These are phyloP conservation scores for Collybia sordida DNA, from an alignment of 768 basidiomycete species.

Conservation along the genomic window DNA sequence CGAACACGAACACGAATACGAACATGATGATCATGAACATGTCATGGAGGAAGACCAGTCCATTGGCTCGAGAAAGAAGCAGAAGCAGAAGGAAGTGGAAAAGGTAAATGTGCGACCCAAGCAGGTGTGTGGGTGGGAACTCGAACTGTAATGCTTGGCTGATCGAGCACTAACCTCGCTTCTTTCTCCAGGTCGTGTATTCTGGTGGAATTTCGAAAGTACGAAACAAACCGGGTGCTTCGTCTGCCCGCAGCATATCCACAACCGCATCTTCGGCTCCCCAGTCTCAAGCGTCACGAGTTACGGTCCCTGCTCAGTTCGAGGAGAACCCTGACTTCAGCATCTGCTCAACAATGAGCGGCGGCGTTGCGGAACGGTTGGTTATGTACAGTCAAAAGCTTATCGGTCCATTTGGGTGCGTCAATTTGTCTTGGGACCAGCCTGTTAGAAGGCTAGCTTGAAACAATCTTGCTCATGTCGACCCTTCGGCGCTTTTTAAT, in stretches of 20 bases:
- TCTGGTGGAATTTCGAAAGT: slow-evolving; percentile 28
- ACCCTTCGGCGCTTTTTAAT: slow-evolving; percentile 11
- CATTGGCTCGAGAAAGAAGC: neutral
- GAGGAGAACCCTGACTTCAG: slow-evolving; percentile 22
- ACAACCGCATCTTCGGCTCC: slow-evolving; percentile 9
- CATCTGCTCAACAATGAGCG: slow-evolving; percentile 24
- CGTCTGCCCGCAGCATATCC: slow-evolving; percentile 3
- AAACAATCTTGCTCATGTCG: neutral
- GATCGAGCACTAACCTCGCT: too few species aligned
- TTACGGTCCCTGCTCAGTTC: slow-evolving; percentile 6
- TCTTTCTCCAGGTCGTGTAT: slow-evolving; percentile 15
- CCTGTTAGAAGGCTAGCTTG: neutral
- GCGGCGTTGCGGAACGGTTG: slow-evolving; percentile 46
- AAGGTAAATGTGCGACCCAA: slow-evolving; percentile 1
- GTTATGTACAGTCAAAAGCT: slow-evolving; percentile 49
- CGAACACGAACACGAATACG: too few species aligned
- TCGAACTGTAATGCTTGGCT: too few species aligned
- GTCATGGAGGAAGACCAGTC: too few species aligned
- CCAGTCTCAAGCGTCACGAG: slow-evolving; percentile 1
- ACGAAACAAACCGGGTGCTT: slow-evolving; percentile 12
- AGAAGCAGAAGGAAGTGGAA: too few species aligned
- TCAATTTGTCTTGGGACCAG: slow-evolving; percentile 20
- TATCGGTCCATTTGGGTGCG: slow-evolving; percentile 44
- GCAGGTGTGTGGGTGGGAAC: slow-evolving; percentile 1
- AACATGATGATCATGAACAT: neutral